Base-by-base conservation (phyloP, 2,329 filamentous ascomycete species). In the Calonectria henricotiae region DNA sequence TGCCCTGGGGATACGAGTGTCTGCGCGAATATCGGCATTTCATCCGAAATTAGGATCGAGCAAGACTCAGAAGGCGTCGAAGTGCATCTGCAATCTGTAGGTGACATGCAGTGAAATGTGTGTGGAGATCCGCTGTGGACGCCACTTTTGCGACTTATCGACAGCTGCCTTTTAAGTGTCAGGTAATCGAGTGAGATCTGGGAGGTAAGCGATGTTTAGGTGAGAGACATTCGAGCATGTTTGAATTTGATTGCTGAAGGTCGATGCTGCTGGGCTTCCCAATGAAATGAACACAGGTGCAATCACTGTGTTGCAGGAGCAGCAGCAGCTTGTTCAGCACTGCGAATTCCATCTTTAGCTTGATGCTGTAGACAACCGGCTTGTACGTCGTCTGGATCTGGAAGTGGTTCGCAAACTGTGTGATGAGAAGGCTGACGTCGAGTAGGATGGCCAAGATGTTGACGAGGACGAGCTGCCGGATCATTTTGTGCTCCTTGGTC, bases 381-480 rank as follows among this genome's bases (percentile, higher is more conserved):
- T 75, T 77, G 70, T 67, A 77, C 0, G 69, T 71, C 1, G 73
- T 76, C 32, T 75, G 73, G 1, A 77, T 65, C 9, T 75, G 81
- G 58, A 73, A 78, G 0, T 76, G 72, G 68, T 86, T 85, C 61
- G 87, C 79, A 27, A 86, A 77, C 13, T 72, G 75, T 83, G 87
- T 13, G 8, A 62, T 67, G 0, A 77, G 71, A 2, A 77, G 74
- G 4, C 72, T 72, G 0, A 75, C 49, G 62, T 86, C 85, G 70
- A 86, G 80, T 0, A 82, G 35, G 11, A 86, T 79, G 62, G 85
- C 82, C 2, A 82, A 49, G 8, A 84, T 71, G 66, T 86, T 86
- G 27, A 86, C 83, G 2, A 78, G 77, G 15, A 86, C 81, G 1
- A 86, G 75, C 62, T 85, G 83, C 43, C 81, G 70, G 13, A 77